Percentiles rank a stretch among this genome's conserved stretches.
phyloP scores from a whole-genome alignment of 2,329 filamentous ascomycete species.

The Epichloe brachyelytri region DNA sequence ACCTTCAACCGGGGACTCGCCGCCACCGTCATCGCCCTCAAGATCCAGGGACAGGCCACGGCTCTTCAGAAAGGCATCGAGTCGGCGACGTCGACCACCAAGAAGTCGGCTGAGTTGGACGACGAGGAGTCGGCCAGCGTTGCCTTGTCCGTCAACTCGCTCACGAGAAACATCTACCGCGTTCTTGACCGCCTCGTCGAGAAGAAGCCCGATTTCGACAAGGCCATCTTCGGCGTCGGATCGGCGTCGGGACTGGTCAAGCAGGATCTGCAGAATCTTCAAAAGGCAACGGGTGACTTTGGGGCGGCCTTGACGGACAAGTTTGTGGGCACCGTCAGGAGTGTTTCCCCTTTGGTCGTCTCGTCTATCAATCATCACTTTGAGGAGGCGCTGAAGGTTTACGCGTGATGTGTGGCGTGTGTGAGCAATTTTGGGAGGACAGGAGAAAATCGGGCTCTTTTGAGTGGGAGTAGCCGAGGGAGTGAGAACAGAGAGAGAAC shows the following conservation, averaged over 20 bases:
- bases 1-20: not conserved
- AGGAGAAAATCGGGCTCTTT: not conserved
- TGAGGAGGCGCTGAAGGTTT: not conserved
- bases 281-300: not conserved
- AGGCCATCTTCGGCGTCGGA: not conserved
- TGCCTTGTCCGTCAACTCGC: not conserved
- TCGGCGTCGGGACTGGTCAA: conserved; percentile 1
- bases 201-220: conserved; percentile 1
- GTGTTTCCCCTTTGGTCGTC: not conserved
- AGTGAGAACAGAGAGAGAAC: too few species aligned
- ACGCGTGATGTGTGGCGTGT: not conserved
- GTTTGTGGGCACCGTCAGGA: not conserved
- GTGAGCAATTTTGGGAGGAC: not conserved
- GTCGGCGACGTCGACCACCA: not conserved
- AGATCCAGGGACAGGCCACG: not conserved
- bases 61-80: not conserved
- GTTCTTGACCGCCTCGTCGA: not conserved
- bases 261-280: not conserved
- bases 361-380: conserved; percentile 2
- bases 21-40: not conserved
- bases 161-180: not conserved
- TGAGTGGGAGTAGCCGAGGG: not conserved
- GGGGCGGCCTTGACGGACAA: not conserved
- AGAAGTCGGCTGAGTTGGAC: not conserved
- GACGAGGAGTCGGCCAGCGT: not conserved